These are phyloP conservation scores for Naganishia liquefaciens DNA, from an alignment of 1,284 basidiomycete species.

Conservation along the genomic window DNA sequence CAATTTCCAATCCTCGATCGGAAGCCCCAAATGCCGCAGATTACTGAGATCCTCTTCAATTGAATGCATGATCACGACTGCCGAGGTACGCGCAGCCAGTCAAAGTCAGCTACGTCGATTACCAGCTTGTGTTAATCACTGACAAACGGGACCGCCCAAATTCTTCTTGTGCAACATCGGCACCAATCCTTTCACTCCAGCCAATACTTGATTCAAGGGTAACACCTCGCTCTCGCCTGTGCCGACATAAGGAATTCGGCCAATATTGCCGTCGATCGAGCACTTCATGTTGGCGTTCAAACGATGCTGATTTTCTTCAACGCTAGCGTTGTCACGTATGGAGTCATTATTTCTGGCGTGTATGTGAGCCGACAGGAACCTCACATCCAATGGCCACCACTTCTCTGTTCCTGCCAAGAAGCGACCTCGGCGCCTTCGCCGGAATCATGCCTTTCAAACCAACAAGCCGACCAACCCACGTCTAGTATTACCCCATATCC, in stretches of 20 bases:
- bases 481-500: conserved; percentile 41
- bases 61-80: conserved; percentile 13
- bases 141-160: conserved; percentile 17
- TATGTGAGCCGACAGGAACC: conserved; percentile 21
- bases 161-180: conserved; percentile 17
- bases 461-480: conserved; percentile 45
- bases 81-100: not conserved
- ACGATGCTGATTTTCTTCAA: conserved; percentile 43
- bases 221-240: conserved; percentile 39
- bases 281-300: conserved; percentile 35
- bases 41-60: not conserved
- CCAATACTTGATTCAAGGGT: conserved; percentile 11
- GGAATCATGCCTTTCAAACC: conserved; percentile 37
- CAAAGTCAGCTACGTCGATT: not conserved
- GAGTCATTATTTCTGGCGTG: not conserved
- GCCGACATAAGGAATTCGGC: conserved; percentile 37
- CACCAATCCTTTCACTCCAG: conserved; percentile 19
- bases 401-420: conserved; percentile 34
- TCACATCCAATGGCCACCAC: conserved; percentile 48
- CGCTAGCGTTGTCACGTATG: conserved; percentile 34
- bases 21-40: not conserved
- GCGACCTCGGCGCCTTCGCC: conserved; percentile 32
- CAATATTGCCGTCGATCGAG: conserved; percentile 29
- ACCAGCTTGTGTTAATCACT: not conserved
- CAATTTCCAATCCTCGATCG: not conserved